Conservation (phyloP, 805 yeast species). For the Maudiozyma pseudohumilis region DNA sequence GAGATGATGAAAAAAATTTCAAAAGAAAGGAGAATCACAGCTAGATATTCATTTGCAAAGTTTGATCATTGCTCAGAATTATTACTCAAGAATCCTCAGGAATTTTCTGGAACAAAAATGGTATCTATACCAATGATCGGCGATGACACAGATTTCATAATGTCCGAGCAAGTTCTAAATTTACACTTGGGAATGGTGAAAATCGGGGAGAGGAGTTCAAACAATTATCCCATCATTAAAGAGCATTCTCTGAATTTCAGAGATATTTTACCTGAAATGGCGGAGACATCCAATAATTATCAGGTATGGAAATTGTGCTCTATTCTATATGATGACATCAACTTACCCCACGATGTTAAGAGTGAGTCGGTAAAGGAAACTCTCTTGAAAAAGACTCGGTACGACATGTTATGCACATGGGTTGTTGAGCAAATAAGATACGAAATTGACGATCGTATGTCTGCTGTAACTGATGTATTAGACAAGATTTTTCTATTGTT, state of each 20-base stretch:
- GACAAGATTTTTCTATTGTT: slow-evolving; percentile 43
- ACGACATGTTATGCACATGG: slow-evolving; percentile 47
- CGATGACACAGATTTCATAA: background rate
- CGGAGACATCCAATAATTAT: slow-evolving; percentile 15
- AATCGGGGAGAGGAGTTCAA: slow-evolving; percentile 21
- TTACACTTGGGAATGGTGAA: slow-evolving; percentile 19
- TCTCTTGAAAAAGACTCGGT: slow-evolving; percentile 31
- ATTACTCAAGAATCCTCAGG: slow-evolving; percentile 7
- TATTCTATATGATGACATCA: slow-evolving; percentile 45
- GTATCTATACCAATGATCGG: background rate
- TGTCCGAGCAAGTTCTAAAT: slow-evolving; percentile 1
- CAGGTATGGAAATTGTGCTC: slow-evolving; percentile 49
- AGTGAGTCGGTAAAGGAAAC: slow-evolving; percentile 15
- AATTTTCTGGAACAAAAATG: slow-evolving; percentile 7
- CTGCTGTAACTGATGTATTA: slow-evolving; percentile 31
- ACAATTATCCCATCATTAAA: slow-evolving; percentile 32
- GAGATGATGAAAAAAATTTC: slow-evolving; percentile 20
- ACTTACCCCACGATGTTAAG: slow-evolving; percentile 13
- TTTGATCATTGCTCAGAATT: slow-evolving; percentile 16
- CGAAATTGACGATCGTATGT: slow-evolving; percentile 29
- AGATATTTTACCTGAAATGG: slow-evolving; percentile 12
- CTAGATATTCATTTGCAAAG: slow-evolving; percentile 15
- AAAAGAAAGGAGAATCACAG: slow-evolving; percentile 22
- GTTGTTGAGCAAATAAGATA: slow-evolving; percentile 36
- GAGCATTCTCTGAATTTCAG: slow-evolving; percentile 30